phyloP scores from a whole-genome alignment of 345 rosid species.

The Lenwebbia sp. region DNA sequence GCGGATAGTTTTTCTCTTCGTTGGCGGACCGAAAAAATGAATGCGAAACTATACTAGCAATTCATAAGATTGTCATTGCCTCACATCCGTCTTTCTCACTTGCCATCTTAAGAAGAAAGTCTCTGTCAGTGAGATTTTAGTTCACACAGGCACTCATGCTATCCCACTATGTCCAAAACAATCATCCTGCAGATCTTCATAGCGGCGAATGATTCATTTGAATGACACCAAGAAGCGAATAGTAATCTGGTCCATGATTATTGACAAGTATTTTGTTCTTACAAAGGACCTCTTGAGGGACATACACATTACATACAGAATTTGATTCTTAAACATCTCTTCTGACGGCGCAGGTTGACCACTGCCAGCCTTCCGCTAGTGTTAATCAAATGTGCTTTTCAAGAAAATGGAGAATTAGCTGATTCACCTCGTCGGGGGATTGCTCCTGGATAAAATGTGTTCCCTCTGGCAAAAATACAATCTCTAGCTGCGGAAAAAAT shows the following conservation, averaged over 20 bases:
- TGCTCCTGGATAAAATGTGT: constrained; percentile 8
- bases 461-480: constrained; percentile 3
- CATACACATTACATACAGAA: background rate
- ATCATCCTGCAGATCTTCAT: background rate
- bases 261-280: background rate
- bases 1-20: background rate
- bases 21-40: background rate
- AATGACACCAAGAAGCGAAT: background rate
- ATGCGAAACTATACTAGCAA: background rate
- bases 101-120: background rate
- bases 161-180: background rate
- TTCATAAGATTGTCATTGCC: background rate
- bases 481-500: constrained; percentile 32
- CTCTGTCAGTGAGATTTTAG: background rate
- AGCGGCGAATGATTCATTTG: background rate
- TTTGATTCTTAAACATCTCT: background rate
- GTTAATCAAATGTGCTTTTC: background rate
- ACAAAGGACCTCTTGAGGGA: background rate
- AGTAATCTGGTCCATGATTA: background rate
- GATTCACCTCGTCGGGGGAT: constrained; percentile 1
- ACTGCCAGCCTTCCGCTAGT: background rate
- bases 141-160: background rate
- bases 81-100: background rate
- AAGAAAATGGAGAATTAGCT: background rate
- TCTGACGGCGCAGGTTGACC: background rate